Base-by-base conservation (phyloP, 768 basidiomycete genomes). In the Tylopilus subfusipes region DNA sequence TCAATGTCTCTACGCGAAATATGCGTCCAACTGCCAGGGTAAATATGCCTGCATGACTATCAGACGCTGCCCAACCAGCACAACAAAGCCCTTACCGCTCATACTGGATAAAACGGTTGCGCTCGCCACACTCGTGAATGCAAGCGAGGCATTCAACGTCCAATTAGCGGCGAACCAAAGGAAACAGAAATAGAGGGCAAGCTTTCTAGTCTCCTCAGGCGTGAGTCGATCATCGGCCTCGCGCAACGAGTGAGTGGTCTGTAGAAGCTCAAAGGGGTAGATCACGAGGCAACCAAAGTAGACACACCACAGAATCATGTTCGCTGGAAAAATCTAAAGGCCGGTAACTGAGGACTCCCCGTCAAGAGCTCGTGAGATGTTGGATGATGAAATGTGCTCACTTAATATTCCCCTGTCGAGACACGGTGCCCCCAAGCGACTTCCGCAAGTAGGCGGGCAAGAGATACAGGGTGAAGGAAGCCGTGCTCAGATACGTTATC, bases 161-260 rank as follows among this genome's bases (percentile, higher is more conserved):
- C 94, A 98, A 65, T 98, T 98, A 13, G 96, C 96, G 34, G 85
- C 75, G 64, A 99, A 97, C 93, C 95, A 99, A 33, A 96, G 75
- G 54, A 90, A 78, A 68, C 88, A 93, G 71, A 98, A 98, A 48
- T 78, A 71, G 6, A 82, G 74, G 5, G 96, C 92, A 13, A 99
- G 77, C 36, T 79, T 71, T 8, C 86, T 85, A 0, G 97, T 98
- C 72, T 97, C 85, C 42, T 66, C 67, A 4, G 71, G 71, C 2
- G 85, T 85, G 31, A 94, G 70, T 30, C 79, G 82, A 59, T 63
- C 52, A 16, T 31, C 69, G 44, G 25, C 55, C 61, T 53, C 62
- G 6, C 34, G 27, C 16, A 49, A 30, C n/a, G 53, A 40, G 16
- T 57, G 58, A 24, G 42, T 5, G 16, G 42, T n/a, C 63, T 68